Conservation (phyloP, 306 rosid species). For the Alnus rubra region DNA sequence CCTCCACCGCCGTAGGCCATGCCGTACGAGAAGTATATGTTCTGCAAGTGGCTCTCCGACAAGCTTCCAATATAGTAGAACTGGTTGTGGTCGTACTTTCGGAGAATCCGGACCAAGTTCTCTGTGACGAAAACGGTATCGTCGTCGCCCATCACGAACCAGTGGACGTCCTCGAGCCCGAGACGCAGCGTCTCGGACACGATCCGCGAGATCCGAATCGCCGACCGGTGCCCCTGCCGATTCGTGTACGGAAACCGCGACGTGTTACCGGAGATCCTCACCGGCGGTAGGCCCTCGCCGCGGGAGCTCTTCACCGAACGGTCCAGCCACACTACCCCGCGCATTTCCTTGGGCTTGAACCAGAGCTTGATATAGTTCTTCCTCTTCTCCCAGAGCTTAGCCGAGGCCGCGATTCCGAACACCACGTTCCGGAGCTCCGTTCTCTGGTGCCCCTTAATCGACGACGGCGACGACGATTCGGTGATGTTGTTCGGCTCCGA, state of each 20-base stretch:
- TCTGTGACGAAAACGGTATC: slow-evolving; percentile 91
- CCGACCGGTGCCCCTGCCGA: slow-evolving; percentile 90
- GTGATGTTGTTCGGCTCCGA: background rate
- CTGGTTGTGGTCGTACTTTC: slow-evolving; percentile 75
- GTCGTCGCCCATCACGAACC: slow-evolving; percentile 99
- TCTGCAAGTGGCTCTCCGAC: slow-evolving; percentile 93
- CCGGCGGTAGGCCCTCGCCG: slow-evolving; percentile 48
- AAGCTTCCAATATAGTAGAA: slow-evolving; percentile 80
- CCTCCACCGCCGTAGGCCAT: slow-evolving; percentile 99
- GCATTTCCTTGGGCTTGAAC: slow-evolving; percentile 64
- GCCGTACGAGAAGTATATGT: slow-evolving; percentile 84
- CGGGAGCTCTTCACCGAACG: slow-evolving; percentile 29
- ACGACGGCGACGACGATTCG: background rate
- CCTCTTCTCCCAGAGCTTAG: slow-evolving; percentile 77
- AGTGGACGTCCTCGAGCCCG: slow-evolving; percentile 63
- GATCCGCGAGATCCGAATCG: slow-evolving; percentile 87
- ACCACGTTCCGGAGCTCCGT: slow-evolving; percentile 69
- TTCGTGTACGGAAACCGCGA: slow-evolving; percentile 59
- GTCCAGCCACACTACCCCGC: slow-evolving; percentile 91
- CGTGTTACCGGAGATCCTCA: slow-evolving; percentile 71
- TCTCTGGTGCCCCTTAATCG: slow-evolving; percentile 15
- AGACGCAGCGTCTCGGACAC: slow-evolving; percentile 80
- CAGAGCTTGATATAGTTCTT: slow-evolving; percentile 89
- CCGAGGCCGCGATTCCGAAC: slow-evolving; percentile 92
- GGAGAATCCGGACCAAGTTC: slow-evolving; percentile 58